phyloP scores from a whole-genome alignment of 2,329 filamentous ascomycete genomes.

The Ophioceras dolichostomum region DNA sequence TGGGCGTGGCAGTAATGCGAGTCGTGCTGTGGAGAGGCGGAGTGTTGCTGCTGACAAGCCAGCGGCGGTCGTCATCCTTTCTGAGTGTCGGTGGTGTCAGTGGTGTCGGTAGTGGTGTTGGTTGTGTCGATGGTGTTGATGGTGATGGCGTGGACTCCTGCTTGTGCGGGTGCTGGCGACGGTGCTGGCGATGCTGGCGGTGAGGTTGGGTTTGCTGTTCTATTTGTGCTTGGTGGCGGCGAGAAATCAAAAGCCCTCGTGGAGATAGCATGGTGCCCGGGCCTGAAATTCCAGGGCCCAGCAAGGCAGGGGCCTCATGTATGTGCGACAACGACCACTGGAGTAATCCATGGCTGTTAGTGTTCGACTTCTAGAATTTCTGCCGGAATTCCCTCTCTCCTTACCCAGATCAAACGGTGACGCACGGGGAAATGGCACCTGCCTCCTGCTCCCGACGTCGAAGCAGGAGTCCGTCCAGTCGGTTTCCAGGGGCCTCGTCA shows the following conservation, averaged over 20 bases:
- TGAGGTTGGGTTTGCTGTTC: not conserved
- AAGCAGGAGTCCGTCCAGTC: too few species aligned
- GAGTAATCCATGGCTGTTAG: too few species aligned
- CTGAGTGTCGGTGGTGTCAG: not conserved
- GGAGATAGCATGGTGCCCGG: conserved; percentile 28
- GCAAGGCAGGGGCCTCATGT: too few species aligned
- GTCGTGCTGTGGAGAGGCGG: not conserved
- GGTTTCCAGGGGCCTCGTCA: too few species aligned
- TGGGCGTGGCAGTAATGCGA: not conserved
- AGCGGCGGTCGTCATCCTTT: not conserved
- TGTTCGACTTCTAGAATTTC: too few species aligned
- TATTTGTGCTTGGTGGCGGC: not conserved
- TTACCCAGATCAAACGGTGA: too few species aligned
- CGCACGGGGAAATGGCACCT: too few species aligned
- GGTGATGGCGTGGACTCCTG: not conserved
- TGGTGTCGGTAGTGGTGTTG: not conserved
- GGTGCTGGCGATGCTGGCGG: not conserved
- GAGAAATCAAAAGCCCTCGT: conserved; percentile 23
- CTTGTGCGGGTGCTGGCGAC: not conserved
- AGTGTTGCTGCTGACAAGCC: not conserved
- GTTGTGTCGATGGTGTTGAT: not conserved
- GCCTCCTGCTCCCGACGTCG: too few species aligned
- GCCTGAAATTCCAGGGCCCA: too few species aligned
- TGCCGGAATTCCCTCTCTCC: too few species aligned
- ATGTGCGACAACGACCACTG: too few species aligned